Percentiles rank a stretch among this genome's conserved stretches.
Conservation (phyloP, 192 early-diverging fungal species). For the Coemansia asiatica region DNA sequence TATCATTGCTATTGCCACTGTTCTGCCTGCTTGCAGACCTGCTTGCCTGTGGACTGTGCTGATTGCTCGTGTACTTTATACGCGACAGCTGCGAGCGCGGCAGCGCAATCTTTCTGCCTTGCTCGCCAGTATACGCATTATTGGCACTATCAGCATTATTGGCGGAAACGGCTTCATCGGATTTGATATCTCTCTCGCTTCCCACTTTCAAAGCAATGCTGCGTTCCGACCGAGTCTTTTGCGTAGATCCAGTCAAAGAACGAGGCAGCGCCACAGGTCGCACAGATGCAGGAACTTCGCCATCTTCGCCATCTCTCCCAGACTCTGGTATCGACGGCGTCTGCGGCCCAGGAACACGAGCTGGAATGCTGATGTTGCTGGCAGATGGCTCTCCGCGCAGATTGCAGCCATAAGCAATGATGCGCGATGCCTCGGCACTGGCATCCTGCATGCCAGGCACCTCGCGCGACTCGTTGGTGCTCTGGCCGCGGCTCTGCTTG, state of each 20-base stretch:
- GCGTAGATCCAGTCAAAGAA: not conserved
- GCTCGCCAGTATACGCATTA: too few species aligned
- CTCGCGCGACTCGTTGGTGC: slow-evolving; percentile 20
- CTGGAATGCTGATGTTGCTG: not conserved
- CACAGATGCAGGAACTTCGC: too few species aligned
- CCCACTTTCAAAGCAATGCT: too few species aligned
- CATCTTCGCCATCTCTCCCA: not conserved
- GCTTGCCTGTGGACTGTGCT: not conserved
- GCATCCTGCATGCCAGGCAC: slow-evolving; percentile 38
- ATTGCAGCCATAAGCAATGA: slow-evolving; percentile 5
- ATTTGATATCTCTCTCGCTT: too few species aligned
- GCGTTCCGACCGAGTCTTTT: not conserved
- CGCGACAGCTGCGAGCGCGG: slow-evolving; percentile 23
- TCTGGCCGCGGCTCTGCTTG: not conserved
- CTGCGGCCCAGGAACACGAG: not conserved
- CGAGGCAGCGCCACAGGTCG: too few species aligned
- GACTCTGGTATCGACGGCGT: not conserved
- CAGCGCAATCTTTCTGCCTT: slow-evolving; percentile 25
- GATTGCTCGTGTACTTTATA: not conserved
- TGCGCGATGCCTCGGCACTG: slow-evolving; percentile 32
- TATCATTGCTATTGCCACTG: not conserved
- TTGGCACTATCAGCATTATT: not conserved
- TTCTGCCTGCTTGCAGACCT: not conserved
- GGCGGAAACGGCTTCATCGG: not conserved
- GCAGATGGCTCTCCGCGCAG: slow-evolving; percentile 1